Conservation (phyloP, 352 stramenopile species). For the Phytophthora melonis region DNA sequence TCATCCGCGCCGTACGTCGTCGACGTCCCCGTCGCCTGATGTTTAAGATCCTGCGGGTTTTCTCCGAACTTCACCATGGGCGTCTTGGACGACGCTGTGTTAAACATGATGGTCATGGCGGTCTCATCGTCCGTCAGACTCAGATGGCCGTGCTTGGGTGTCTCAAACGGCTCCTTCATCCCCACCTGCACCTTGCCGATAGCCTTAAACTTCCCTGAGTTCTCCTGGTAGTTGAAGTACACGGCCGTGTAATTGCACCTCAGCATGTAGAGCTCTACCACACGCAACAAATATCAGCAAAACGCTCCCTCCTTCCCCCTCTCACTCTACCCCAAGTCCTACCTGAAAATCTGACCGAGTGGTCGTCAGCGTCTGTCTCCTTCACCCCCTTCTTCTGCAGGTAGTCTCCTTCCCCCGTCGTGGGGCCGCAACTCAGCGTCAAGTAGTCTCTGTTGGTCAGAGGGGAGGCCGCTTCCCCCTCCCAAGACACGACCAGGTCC, state of each 20-base stretch:
- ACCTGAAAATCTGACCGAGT: constrained; percentile 68
- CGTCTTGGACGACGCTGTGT: constrained; percentile 60
- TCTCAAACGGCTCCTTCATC: constrained; percentile 62
- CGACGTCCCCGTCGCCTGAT: constrained; percentile 44
- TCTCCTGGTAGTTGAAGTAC: constrained; percentile 60
- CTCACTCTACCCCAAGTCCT: background rate
- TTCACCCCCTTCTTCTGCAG: constrained; percentile 49
- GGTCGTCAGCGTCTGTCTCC: constrained; percentile 32
- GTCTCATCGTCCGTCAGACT: constrained; percentile 59
- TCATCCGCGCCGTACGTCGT: constrained; percentile 67
- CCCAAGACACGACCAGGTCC: constrained; percentile 67
- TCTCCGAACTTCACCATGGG: constrained; percentile 57
- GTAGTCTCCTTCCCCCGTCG: constrained; percentile 55
- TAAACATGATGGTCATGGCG: constrained; percentile 80
- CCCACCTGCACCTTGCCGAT: constrained; percentile 48
- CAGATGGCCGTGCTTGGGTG: constrained; percentile 79
- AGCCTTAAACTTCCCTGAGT: constrained; percentile 24
- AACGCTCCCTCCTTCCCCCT: background rate
- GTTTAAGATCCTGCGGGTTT: constrained; percentile 31
- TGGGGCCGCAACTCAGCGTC: constrained; percentile 72
- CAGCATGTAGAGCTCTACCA: constrained; percentile 67
- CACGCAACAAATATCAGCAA: background rate
- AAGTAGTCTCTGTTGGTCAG: constrained; percentile 60
- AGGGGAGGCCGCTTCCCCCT: background rate
- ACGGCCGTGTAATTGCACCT: constrained; percentile 70